Evolutionary conservation across 2,329 filamentous ascomycete genomes (phyloP).

Genomic region (Fusarium beomiforme): DNA sequence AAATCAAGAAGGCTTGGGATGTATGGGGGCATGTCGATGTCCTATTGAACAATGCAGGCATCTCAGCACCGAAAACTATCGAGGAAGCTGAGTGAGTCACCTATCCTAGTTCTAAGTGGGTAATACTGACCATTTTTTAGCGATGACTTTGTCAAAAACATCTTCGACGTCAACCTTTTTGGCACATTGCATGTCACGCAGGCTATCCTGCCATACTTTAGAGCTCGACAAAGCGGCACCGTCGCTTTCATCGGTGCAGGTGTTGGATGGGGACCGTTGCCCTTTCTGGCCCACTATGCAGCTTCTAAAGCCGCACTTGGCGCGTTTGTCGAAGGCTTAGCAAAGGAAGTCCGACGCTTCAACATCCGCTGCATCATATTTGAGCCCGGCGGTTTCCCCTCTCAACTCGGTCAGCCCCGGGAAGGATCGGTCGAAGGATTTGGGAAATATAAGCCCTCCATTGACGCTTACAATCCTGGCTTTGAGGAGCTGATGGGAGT

Average conservation of each 20-base stretch:
- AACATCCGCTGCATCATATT: not conserved
- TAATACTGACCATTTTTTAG: not conserved
- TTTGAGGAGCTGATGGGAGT: constrained; percentile 5
- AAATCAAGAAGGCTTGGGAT: not conserved
- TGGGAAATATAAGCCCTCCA: not conserved
- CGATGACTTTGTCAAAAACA: not conserved
- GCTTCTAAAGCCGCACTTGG: constrained; percentile 9
- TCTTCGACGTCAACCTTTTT: constrained; percentile 10
- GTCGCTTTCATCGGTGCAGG: constrained; percentile 3
- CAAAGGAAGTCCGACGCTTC: not conserved
- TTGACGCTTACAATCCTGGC: not conserved
- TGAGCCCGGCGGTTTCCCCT: constrained; percentile 3
- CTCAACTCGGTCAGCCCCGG: not conserved
- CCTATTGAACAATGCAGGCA: constrained; percentile 4
- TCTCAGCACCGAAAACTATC: not conserved
- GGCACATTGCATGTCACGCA: not conserved
- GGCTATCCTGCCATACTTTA: constrained; percentile 1
- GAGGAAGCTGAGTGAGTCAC: constrained; percentile 6
- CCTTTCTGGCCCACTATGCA: constrained; percentile 4
- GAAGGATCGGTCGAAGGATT: not conserved
- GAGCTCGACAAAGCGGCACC: not conserved
- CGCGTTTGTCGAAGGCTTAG: not conserved
- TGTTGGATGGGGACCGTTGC: not conserved
- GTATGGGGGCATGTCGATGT: constrained; percentile 5
- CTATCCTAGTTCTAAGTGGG: accelerated